Evolutionary conservation across 176 grass and related monocot genomes (phyloP).

Genomic region (Triticum aestivum): IWGSC_CS_RefSeq_v2.1 NC_057800.1:66435381-66435880

Average conservation of each 20-base stretch:
- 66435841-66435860: constrained; percentile 36
- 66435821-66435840: constrained; percentile 38
- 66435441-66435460: constrained; percentile 40
- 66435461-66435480: constrained; percentile 5
- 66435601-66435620: constrained; percentile 29
- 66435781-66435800: background rate
- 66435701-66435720: constrained; percentile 27
- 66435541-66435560: constrained; percentile 23
- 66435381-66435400: background rate
- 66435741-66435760: constrained; percentile 1
- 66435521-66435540: background rate
- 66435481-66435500: constrained; percentile 19
- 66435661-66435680: constrained; percentile 31
- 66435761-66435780: background rate
- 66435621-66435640: constrained; percentile 42
- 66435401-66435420: constrained; percentile 12
- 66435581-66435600: constrained; percentile 37
- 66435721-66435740: constrained; percentile 29
- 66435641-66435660: constrained; percentile 17
- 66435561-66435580: constrained; percentile 13
- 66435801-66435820: constrained; percentile 20
- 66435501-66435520: constrained; percentile 4
- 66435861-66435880: constrained; percentile 32
- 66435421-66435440: constrained; percentile 36
- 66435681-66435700: constrained; percentile 23